Evolutionary conservation across 495 filamentous ascomycete genomes (phyloP).

Genomic region (Aspergillus asperescens): DNA sequence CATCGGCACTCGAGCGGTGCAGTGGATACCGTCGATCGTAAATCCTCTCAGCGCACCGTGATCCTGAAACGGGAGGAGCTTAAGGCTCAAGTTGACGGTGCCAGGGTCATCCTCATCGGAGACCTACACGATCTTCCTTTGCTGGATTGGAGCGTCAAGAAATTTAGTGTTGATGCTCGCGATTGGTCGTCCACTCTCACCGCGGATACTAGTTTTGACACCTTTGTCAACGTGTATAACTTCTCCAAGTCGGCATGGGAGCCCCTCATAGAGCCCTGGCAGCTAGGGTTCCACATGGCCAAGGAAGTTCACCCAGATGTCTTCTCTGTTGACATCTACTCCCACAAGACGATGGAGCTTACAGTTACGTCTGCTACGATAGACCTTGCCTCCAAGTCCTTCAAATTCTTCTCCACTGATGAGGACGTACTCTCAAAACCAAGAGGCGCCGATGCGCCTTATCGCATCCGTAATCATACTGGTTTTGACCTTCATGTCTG

Average conservation of each 20-base stretch:
- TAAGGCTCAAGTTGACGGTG: slow-evolving; percentile 75
- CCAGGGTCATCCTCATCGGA: slow-evolving; percentile 89
- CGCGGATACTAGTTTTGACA: slow-evolving; percentile 83
- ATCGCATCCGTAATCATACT: slow-evolving; percentile 89
- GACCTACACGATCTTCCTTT: slow-evolving; percentile 93
- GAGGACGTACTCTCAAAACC: slow-evolving; percentile 95
- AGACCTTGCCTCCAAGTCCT: slow-evolving; percentile 84
- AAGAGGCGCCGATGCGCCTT: slow-evolving; percentile 84
- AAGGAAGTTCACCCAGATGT: slow-evolving; percentile 69
- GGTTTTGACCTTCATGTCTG: slow-evolving; percentile 84
- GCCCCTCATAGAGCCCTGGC: slow-evolving; percentile 93
- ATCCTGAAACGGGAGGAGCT: slow-evolving; percentile 77
- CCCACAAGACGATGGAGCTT: slow-evolving; percentile 82
- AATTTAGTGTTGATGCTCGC: slow-evolving; percentile 72
- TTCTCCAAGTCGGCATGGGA: slow-evolving; percentile 99
- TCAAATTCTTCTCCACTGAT: slow-evolving; percentile 80
- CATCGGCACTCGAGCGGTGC: slow-evolving; percentile 36
- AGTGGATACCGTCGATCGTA: slow-evolving; percentile 22
- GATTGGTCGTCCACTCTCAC: slow-evolving; percentile 88
- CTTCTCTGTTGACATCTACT: slow-evolving; percentile 78
- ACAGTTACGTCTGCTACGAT: slow-evolving; percentile 93
- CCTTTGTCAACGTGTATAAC: slow-evolving; percentile 95
- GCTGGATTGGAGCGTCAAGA: slow-evolving; percentile 88
- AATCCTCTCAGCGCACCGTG: slow-evolving; percentile 39
- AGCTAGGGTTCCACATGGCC: slow-evolving; percentile 83